Evolutionary conservation across 768 basidiomycete genomes (phyloP).

Genomic region (Kwoniella bestiolae): DNA sequence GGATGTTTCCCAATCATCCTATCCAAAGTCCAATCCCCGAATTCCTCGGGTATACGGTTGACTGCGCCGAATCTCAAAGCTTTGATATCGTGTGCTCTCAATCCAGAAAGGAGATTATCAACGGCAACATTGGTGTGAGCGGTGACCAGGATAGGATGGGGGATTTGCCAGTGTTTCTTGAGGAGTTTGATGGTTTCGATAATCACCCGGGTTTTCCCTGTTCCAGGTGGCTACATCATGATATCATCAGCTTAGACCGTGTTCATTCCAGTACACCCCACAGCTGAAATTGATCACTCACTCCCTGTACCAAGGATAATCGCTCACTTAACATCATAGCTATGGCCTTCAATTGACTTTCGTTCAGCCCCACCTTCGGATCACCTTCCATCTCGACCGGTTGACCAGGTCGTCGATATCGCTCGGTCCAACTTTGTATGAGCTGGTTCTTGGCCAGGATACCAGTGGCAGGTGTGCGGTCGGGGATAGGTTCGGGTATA

Average conservation of each 20-base stretch:
- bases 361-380: constrained; percentile 72
- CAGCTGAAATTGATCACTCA: constrained; percentile 58
- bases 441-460: constrained; percentile 73
- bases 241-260: constrained; percentile 24
- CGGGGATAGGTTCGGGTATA: constrained; percentile 58
- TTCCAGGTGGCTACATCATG: constrained; percentile 52
- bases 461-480: constrained; percentile 55
- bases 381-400: constrained; percentile 78
- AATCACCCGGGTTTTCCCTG: constrained; percentile 90
- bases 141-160: constrained; percentile 84
- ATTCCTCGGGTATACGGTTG: constrained; percentile 66
- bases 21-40: constrained; percentile 68
- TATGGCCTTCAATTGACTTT: constrained; percentile 77
- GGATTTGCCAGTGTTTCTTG: constrained; percentile 80
- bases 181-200: constrained; percentile 80
- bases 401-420: constrained; percentile 62
- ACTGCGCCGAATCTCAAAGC: constrained; percentile 76
- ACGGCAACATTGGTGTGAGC: constrained; percentile 94
- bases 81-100: constrained; percentile 65
- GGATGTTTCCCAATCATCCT: constrained; percentile 68
- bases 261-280: background rate
- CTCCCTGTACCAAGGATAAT: constrained; percentile 83
- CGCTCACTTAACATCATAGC: constrained; percentile 83
- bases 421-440: constrained; percentile 78
- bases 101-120: constrained; percentile 82